Evolutionary conservation across 1,284 basidiomycete species (phyloP).

Genomic region (Pyrrhoderma lamaoense): DNA sequence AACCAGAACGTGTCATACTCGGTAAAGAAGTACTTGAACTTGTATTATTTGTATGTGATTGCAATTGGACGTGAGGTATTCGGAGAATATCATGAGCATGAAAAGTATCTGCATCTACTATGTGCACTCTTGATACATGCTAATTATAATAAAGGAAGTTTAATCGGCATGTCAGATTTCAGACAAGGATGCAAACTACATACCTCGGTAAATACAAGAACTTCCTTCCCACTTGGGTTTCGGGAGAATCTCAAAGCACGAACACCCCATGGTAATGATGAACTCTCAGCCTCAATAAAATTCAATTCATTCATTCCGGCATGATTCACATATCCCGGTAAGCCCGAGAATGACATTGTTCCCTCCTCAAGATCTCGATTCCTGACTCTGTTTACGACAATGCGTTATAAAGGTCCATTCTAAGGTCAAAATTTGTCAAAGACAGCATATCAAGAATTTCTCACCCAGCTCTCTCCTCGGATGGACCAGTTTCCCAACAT

Average conservation of each 20-base stretch:
- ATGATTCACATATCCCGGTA: no score
- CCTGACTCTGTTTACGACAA: no score
- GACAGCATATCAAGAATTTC: no score
- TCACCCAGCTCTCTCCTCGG: neutral
- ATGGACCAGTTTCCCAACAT: conserved; percentile 14
- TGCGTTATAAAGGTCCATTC: no score
- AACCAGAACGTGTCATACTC: neutral
- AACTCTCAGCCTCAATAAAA: neutral
- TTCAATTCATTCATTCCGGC: neutral
- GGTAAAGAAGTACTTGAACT: neutral
- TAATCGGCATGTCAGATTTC: neutral
- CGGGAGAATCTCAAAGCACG: conserved; percentile 69
- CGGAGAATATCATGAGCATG: conserved; percentile 64
- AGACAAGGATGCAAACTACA: conserved; percentile 19
- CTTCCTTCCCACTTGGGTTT: conserved; percentile 46
- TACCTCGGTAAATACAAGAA: conserved; percentile 83
- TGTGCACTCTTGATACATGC: conserved; percentile 70
- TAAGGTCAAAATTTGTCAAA: no score
- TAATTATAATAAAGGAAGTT: conserved; percentile 25
- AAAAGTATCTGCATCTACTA: conserved; percentile 76
- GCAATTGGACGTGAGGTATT: conserved; percentile 38
- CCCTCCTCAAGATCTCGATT: neutral
- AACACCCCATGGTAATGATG: conserved; percentile 69
- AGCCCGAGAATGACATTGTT: no score
- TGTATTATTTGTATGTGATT: neutral